A percentile compares a stretch with the other conserved stretches of the same genome.
These are phyloP conservation scores for Botrytis pseudocinerea DNA, from an alignment of 2,329 filamentous ascomycete genomes.

Conservation along the genomic window DNA sequence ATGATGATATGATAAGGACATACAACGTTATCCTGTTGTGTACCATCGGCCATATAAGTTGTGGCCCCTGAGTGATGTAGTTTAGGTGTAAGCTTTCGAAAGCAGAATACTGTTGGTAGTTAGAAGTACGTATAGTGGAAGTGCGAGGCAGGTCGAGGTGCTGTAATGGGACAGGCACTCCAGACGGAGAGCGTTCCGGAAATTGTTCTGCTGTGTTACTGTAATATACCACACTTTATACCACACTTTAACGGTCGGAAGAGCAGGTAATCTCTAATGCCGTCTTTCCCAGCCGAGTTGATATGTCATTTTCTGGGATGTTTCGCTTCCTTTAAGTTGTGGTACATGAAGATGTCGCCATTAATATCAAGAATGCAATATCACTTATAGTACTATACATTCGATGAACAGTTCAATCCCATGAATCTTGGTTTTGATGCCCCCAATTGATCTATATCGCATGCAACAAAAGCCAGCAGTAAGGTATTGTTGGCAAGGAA, in stretches of 20 bases:
- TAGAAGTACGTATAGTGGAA: not conserved
- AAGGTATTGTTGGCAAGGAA: not conserved
- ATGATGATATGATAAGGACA: conserved; percentile 11
- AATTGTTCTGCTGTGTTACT: conserved; percentile 1
- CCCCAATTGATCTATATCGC: not conserved
- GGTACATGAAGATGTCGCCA: not conserved
- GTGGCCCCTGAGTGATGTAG: conserved; percentile 1
- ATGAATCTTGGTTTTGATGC: not conserved
- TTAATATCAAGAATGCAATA: conserved; percentile 4
- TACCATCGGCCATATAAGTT: not conserved
- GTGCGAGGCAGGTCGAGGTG: not conserved
- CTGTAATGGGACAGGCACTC: not conserved
- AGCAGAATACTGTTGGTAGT: conserved; percentile 8
- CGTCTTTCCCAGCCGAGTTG: conserved; percentile 4
- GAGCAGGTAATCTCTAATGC: not conserved
- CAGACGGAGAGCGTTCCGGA: conserved; percentile 5
- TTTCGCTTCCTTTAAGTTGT: not conserved
- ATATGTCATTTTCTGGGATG: not conserved
- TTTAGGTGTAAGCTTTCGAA: conserved; percentile 16
- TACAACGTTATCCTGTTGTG: not conserved
- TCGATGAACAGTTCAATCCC: not conserved
- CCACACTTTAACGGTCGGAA: not conserved
- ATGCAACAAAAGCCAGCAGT: not conserved
- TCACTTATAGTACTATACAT: not conserved
- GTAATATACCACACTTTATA: not conserved